These are phyloP conservation scores for Chrysanthemum lavandulifolium DNA, from an alignment of 129 eudicot species.

Conservation along the genomic window DNA sequence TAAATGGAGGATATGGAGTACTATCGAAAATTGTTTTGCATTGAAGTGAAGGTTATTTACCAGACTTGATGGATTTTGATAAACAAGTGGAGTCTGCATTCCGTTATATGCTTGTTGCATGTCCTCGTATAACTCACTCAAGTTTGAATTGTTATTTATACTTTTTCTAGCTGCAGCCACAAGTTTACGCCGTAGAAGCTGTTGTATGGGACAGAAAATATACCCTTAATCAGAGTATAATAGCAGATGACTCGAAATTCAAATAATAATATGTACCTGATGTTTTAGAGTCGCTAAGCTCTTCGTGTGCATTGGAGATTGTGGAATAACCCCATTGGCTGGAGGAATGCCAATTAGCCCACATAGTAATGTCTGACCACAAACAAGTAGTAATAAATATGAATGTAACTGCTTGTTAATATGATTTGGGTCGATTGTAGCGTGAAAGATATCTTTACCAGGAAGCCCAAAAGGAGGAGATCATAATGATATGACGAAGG, in stretches of 20 bases:
- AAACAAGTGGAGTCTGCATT: conserved; percentile 96
- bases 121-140: conserved; percentile 65
- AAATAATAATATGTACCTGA: conserved; percentile 49
- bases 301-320: conserved; percentile 98
- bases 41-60: conserved; percentile 37
- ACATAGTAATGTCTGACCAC: conserved; percentile 70
- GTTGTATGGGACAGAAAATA: conserved; percentile 30
- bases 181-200: conserved; percentile 87
- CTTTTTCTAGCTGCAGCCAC: conserved; percentile 83
- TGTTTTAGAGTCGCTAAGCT: conserved; percentile 95
- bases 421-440: conserved; percentile 1
- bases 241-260: background rate
- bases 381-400: background rate
- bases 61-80: conserved; percentile 78
- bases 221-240: background rate
- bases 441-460: conserved; percentile 43
- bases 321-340: conserved; percentile 96
- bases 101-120: conserved; percentile 80
- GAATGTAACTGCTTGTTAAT: background rate
- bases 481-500: conserved; percentile 97
- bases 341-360: conserved; percentile 97
- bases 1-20: background rate
- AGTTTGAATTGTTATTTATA: conserved; percentile 64
- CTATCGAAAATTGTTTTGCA: background rate
- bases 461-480: conserved; percentile 86